Percentiles rank a stretch among this genome's conserved stretches.
Conservation (phyloP, 257 asterid genomes). For the Jacaranda mimosifolia region DNA sequence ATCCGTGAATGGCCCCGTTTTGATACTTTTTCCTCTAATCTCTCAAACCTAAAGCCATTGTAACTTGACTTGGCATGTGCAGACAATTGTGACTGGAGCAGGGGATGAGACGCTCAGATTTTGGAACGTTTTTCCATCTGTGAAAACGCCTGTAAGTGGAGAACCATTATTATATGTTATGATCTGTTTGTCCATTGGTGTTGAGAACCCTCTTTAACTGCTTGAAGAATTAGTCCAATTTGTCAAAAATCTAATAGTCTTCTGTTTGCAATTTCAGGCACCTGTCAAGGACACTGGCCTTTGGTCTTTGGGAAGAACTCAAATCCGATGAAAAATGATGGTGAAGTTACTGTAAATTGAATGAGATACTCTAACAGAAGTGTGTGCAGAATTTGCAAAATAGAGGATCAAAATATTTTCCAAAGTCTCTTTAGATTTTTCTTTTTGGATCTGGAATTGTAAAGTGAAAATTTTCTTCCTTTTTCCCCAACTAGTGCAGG, state of each 20-base stretch:
- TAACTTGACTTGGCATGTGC: slow-evolving; percentile 28
- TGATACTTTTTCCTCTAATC: not conserved
- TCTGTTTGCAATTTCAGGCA: slow-evolving; percentile 51
- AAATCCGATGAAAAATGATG: slow-evolving; percentile 50
- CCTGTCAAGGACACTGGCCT: slow-evolving; percentile 85
- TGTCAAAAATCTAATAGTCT: not conserved
- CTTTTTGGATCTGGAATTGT: slow-evolving; percentile 2
- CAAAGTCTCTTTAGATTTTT: not conserved
- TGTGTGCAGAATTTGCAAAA: no score
- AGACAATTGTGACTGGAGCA: slow-evolving; percentile 98
- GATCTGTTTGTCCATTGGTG: not conserved
- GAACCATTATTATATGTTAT: not conserved
- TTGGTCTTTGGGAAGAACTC: slow-evolving; percentile 94
- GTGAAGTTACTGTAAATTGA: slow-evolving; percentile 28
- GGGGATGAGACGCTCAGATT: slow-evolving; percentile 96
- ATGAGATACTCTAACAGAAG: no score
- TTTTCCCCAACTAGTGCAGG: slow-evolving; percentile 29
- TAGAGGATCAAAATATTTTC: not conserved
- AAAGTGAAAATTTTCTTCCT: not conserved
- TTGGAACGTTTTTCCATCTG: slow-evolving; percentile 91
- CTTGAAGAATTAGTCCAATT: slow-evolving; percentile 4
- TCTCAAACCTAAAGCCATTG: not conserved
- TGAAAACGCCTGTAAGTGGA: slow-evolving; percentile 76
- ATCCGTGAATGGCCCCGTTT: no score
- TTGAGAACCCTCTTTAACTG: not conserved